Base-by-base conservation (phyloP, 2,329 filamentous ascomycete species). In the Claviceps monticola region DNA sequence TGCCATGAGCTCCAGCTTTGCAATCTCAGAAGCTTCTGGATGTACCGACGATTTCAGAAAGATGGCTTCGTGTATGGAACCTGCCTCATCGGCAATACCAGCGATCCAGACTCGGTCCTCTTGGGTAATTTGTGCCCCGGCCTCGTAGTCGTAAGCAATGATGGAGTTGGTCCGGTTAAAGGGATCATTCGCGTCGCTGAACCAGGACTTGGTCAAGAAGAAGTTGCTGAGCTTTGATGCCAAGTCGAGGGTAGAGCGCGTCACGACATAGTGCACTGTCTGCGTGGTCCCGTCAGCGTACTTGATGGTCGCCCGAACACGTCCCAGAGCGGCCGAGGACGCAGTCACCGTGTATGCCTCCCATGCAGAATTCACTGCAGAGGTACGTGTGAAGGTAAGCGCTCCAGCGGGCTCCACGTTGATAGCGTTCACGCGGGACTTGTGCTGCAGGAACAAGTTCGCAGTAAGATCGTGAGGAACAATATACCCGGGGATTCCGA, bases 61-160 rank as follows among this genome's bases (percentile, higher is more conserved):
- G 0, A 75, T 73, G 0, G 78, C 75, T 0, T 80, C 68, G 54
- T 73, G 80, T 0, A 76, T 72, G 1, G 77, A 77, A 0, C 79
- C 79, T 0, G 69, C 78, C 62, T 82, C 79, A 52, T 82, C 78
- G 51, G 76, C 80, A 0, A 82, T 66, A 0, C 79, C 79, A 0
- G 78, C 71, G 4, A 82, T 73, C 78, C 78, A 82, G 6, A 72
- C 76, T 1, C 79, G 70, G 1, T 66, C 52, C 37, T 76, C 72
- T 49, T 75, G 73, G 34, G 64, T 61, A 3, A 76, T 71, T 23
- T 69, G 67, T 7, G 64, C 56, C 5, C 62, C 60, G 2, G 56
- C 70, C 62, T 71, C 77, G 59, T 64, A 73, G 57, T 82, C 77
- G 55, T 80, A 82, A 0, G 72, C 73, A 63, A 82, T 75, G 53